These are phyloP conservation scores for Penicillium herquei DNA, from an alignment of 495 filamentous ascomycete genomes.

Conservation along the genomic window DNA sequence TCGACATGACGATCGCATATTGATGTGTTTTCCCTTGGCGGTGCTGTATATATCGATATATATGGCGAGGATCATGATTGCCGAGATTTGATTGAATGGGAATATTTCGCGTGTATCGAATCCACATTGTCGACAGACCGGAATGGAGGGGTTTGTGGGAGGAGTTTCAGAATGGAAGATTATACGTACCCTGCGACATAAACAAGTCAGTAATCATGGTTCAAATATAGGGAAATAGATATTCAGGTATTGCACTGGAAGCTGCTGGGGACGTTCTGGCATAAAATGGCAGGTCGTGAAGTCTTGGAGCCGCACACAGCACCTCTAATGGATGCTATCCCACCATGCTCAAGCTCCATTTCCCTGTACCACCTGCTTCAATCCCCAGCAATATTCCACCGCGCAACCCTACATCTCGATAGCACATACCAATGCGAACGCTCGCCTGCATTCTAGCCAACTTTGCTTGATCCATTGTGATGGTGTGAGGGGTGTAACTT, in stretches of 20 bases:
- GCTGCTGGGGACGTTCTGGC: no score
- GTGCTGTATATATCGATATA: no score
- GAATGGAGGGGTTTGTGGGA: slow-evolving; percentile 8
- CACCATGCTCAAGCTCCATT: background rate
- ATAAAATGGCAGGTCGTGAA: no score
- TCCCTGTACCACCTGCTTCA: background rate
- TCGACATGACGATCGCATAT: no score
- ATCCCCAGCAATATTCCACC: background rate
- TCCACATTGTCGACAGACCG: background rate
- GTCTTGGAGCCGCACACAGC: background rate
- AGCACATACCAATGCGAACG: slow-evolving; percentile 54
- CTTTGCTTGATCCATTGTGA: slow-evolving; percentile 58
- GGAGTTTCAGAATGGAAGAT: slow-evolving; percentile 5
- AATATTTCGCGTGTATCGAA: slow-evolving; percentile 5
- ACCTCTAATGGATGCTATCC: no score
- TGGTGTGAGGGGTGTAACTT: slow-evolving; percentile 25
- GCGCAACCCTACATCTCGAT: background rate
- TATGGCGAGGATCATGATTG: no score
- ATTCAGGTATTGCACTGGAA: no score
- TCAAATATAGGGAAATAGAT: background rate
- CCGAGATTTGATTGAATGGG: background rate
- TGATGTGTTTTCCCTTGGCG: no score
- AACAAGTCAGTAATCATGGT: background rate
- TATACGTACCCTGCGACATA: slow-evolving; percentile 32
- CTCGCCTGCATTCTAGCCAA: slow-evolving; percentile 56